Conservation (phyloP, 1,139 yeast genomes). For the Protomyces gravidus region DNA sequence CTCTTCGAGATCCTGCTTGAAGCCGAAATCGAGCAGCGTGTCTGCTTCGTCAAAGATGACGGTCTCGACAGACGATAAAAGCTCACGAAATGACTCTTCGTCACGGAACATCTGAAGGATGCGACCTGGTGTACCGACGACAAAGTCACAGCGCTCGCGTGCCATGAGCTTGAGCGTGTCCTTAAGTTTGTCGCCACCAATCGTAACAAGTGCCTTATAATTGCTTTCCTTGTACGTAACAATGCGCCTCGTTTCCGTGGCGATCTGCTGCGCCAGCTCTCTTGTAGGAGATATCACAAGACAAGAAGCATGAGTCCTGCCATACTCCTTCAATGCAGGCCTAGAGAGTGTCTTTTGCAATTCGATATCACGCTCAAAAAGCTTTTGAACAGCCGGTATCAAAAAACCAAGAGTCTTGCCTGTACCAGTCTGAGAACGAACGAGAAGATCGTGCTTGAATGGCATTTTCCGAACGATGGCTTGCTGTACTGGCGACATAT, state of each 20-base stretch:
- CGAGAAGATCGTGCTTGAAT: constrained; percentile 53
- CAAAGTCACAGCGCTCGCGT: constrained; percentile 57
- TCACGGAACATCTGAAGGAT: constrained; percentile 68
- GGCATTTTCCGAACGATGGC: constrained; percentile 16
- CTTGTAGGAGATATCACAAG: constrained; percentile 84
- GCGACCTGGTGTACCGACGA: constrained; percentile 94
- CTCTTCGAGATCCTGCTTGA: constrained; percentile 61
- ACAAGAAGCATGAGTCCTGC: constrained; percentile 56
- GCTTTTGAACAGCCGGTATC: constrained; percentile 68
- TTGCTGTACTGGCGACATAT: constrained; percentile 19
- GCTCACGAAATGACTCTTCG: constrained; percentile 69
- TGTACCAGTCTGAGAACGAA: constrained; percentile 92
- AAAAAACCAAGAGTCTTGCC: constrained; percentile 88
- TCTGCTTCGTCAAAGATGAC: constrained; percentile 92
- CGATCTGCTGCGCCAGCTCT: constrained; percentile 81
- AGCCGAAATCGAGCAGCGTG: constrained; percentile 72
- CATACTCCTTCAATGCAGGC: constrained; percentile 1
- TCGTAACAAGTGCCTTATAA: constrained; percentile 68
- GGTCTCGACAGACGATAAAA: constrained; percentile 64
- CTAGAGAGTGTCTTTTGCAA: neutral
- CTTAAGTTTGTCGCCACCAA: constrained; percentile 92
- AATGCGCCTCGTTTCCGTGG: constrained; percentile 38
- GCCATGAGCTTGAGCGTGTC: constrained; percentile 65
- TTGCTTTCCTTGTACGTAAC: constrained; percentile 56
- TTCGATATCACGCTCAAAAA: constrained; percentile 8